A percentile compares a stretch with the other conserved stretches of the same genome.
These are phyloP conservation scores for Quercus phellos DNA, from an alignment of 331 rosid genomes.

Conservation along the genomic window DNA sequence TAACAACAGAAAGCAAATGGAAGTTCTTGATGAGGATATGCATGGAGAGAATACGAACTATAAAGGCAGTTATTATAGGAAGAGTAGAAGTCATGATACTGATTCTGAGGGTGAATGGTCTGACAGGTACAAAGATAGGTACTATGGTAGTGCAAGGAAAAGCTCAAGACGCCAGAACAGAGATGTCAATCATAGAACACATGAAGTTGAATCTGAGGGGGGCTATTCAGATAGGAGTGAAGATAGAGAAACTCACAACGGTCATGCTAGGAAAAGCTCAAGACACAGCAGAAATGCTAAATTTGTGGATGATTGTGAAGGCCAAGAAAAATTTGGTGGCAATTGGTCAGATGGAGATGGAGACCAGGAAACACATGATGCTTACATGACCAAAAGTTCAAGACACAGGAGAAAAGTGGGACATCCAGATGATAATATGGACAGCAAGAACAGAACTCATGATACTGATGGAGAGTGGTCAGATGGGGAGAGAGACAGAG, in stretches of 20 bases:
- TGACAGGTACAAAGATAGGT: slow-evolving; percentile 11
- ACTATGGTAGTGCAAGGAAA: slow-evolving; percentile 14
- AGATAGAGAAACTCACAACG: slow-evolving; percentile 15
- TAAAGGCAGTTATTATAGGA: slow-evolving; percentile 28
- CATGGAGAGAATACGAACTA: slow-evolving; percentile 9
- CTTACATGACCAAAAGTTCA: slow-evolving; percentile 13
- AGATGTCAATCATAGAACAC: slow-evolving; percentile 17
- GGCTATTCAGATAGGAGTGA: slow-evolving; percentile 10
- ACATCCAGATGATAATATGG: slow-evolving; percentile 9
- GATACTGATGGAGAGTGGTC: slow-evolving; percentile 28
- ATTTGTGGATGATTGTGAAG: neutral
- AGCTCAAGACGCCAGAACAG: slow-evolving; percentile 12
- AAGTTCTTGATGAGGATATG: slow-evolving; percentile 28
- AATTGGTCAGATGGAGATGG: neutral
- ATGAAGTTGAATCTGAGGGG: slow-evolving; percentile 21
- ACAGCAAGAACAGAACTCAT: slow-evolving; percentile 13
- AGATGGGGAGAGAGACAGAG: slow-evolving; percentile 22
- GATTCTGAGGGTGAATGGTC: slow-evolving; percentile 41
- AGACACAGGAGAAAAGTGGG: neutral
- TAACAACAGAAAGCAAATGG: slow-evolving; percentile 22
- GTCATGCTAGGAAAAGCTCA: slow-evolving; percentile 25
- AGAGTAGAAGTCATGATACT: slow-evolving; percentile 35
- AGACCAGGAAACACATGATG: neutral
- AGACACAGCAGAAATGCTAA: slow-evolving; percentile 6
- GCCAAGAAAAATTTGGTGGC: neutral